These are phyloP conservation scores for Mycena chlorophos DNA, from an alignment of 768 basidiomycete species.

Conservation along the genomic window DNA sequence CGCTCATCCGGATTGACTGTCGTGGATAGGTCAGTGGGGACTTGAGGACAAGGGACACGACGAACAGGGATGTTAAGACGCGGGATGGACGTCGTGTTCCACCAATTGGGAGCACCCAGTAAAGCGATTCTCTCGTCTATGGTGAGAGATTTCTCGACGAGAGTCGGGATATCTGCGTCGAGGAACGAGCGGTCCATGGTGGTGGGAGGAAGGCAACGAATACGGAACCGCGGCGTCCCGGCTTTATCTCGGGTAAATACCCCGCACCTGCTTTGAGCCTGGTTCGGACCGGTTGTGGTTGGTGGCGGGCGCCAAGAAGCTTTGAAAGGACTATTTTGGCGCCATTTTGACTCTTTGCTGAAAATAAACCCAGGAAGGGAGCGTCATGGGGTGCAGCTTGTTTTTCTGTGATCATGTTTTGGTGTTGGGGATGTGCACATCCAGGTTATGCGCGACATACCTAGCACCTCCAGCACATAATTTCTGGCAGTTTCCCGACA, in stretches of 20 bases:
- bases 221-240: neutral
- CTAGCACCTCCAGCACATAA: too few relatives aligned
- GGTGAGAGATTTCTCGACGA: constrained; percentile 50
- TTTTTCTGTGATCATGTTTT: too few relatives aligned
- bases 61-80: constrained; percentile 55
- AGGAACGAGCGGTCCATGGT: constrained; percentile 46
- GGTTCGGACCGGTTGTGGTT: too few relatives aligned
- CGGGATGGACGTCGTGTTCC: constrained; percentile 61
- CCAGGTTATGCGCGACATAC: too few relatives aligned
- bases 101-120: constrained; percentile 67
- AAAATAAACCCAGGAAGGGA: too few relatives aligned
- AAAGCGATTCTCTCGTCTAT: constrained; percentile 65
- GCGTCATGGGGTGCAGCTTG: too few relatives aligned
- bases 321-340: too few relatives aligned
- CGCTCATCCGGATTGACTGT: constrained; percentile 62
- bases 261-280: neutral
- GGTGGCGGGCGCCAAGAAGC: too few relatives aligned
- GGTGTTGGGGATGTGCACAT: too few relatives aligned
- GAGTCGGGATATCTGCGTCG: constrained; percentile 49
- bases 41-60: neutral
- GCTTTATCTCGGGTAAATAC: neutral
- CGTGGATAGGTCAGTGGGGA: neutral
- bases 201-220: constrained; percentile 3
- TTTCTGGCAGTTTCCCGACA: too few relatives aligned
- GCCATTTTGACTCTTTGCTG: too few relatives aligned